Percentiles rank a stretch among this genome's conserved stretches.
These are phyloP conservation scores for Aspergillus nidulans DNA, from an alignment of 495 filamentous ascomycete genomes.

Conservation along the genomic window DNA sequence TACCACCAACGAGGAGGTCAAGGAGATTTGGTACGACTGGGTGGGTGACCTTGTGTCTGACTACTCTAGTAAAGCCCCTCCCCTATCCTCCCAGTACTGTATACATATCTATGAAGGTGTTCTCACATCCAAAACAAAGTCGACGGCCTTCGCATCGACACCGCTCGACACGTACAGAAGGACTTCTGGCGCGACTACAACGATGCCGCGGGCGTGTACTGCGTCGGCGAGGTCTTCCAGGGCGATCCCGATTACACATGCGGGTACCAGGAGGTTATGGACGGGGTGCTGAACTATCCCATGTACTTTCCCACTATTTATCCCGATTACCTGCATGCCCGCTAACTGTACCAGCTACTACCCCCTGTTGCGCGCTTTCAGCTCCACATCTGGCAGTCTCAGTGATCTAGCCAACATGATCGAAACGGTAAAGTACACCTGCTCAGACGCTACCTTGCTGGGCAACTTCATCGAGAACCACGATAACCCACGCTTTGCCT, in stretches of 20 bases:
- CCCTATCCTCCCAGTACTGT: neutral
- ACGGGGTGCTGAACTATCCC: constrained; percentile 66
- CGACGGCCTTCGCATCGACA: constrained; percentile 76
- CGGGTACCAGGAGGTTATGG: constrained; percentile 56
- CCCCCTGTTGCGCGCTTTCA: constrained; percentile 57
- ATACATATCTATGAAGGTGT: neutral
- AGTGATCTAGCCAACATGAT: constrained; percentile 56
- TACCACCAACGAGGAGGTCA: constrained; percentile 55
- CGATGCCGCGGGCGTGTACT: constrained; percentile 64
- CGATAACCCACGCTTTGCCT: constrained; percentile 65
- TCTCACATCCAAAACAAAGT: constrained; percentile 28
- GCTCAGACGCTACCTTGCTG: constrained; percentile 58
- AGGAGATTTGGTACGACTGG: constrained; percentile 61
- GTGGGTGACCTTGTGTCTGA: constrained; percentile 43
- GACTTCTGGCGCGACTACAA: constrained; percentile 65
- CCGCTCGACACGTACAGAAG: constrained; percentile 65
- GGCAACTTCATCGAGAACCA: constrained; percentile 81
- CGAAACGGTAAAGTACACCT: constrained; percentile 49
- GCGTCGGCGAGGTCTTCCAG: constrained; percentile 64
- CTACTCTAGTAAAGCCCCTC: constrained; percentile 49
- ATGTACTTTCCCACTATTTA: constrained; percentile 16
- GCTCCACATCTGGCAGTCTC: constrained; percentile 55
- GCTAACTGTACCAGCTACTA: constrained; percentile 36
- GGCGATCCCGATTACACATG: constrained; percentile 59
- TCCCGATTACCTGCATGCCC: neutral